These are phyloP conservation scores for Kitagawia praeruptora DNA, from an alignment of 129 eudicot species.

Conservation along the genomic window DNA sequence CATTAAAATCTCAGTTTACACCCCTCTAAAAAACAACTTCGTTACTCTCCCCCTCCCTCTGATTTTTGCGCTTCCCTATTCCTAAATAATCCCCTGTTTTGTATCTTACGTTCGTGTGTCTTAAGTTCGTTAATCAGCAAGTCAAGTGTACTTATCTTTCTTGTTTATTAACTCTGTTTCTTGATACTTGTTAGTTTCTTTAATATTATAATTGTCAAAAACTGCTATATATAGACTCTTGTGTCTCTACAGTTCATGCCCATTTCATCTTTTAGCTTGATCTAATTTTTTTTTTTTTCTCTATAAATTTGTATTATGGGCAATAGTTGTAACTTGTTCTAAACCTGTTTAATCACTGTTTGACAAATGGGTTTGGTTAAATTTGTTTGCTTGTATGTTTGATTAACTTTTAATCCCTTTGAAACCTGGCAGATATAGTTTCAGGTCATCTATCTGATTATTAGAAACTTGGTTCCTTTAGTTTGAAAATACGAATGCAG, in stretches of 20 bases:
- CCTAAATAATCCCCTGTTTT: no score
- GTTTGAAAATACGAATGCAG: constrained; percentile 3
- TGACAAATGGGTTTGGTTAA: constrained; percentile 48
- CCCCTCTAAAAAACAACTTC: no score
- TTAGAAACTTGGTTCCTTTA: constrained; percentile 20
- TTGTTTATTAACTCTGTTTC: constrained; percentile 15
- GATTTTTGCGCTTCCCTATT: no score
- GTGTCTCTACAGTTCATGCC: constrained; percentile 3
- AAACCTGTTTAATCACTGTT: constrained; percentile 13
- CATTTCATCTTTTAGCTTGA: constrained; percentile 14
- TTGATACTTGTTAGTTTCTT: constrained; percentile 6
- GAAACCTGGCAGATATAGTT: constrained; percentile 7
- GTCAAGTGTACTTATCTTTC: neutral
- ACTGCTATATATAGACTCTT: constrained; percentile 4
- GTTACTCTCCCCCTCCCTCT: neutral
- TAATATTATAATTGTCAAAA: constrained; percentile 26
- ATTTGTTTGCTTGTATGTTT: neutral
- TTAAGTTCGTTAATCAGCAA: neutral
- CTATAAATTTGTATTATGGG: constrained; percentile 26
- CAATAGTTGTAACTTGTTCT: constrained; percentile 31
- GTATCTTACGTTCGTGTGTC: neutral
- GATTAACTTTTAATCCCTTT: neutral
- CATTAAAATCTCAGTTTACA: no score
- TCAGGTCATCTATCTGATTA: constrained; percentile 33
- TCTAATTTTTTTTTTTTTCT: neutral